phyloP scores from a whole-genome alignment of 441 rosid genomes.

The Populus hybrid region DNA sequence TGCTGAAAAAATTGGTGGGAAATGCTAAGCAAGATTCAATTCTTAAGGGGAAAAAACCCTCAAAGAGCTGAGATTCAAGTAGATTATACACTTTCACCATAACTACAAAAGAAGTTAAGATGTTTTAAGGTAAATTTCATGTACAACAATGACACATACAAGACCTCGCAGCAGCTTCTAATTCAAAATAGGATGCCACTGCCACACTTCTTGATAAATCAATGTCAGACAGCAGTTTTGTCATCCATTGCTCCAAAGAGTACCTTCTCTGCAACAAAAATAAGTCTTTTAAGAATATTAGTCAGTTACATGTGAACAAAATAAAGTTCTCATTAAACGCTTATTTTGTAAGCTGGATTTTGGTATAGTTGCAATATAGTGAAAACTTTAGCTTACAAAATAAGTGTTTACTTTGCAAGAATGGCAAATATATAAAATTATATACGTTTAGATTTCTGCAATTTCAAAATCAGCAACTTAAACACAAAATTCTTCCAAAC shows the following conservation, averaged over 20 bases:
- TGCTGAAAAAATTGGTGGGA: slow-evolving; percentile 46
- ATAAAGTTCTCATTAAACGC: neutral
- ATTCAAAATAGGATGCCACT: slow-evolving; percentile 93
- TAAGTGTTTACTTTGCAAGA: neutral
- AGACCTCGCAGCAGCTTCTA: slow-evolving; percentile 96
- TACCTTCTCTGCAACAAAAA: slow-evolving; percentile 87
- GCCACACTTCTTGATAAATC: slow-evolving; percentile 86
- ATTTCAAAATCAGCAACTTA: neutral
- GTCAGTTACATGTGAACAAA: slow-evolving; percentile 13
- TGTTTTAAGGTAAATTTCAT: slow-evolving; percentile 16
- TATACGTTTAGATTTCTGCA: neutral
- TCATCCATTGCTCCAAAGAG: slow-evolving; percentile 97
- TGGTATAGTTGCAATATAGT: neutral
- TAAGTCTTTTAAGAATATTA: slow-evolving; percentile 43
- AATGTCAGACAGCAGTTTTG: slow-evolving; percentile 88
- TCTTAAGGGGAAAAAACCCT: neutral
- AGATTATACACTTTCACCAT: slow-evolving; percentile 5
- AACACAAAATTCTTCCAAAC: neutral
- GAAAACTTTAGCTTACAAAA: neutral
- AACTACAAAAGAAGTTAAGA: neutral
- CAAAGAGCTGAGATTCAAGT: neutral
- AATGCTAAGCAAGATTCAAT: neutral
- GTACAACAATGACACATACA: slow-evolving; percentile 54
- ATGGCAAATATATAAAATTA: neutral
- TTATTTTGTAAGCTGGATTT: too few relatives aligned